These are phyloP conservation scores for Pilatotrama ljubarskyi DNA, from an alignment of 768 basidiomycete genomes.

Conservation along the genomic window DNA sequence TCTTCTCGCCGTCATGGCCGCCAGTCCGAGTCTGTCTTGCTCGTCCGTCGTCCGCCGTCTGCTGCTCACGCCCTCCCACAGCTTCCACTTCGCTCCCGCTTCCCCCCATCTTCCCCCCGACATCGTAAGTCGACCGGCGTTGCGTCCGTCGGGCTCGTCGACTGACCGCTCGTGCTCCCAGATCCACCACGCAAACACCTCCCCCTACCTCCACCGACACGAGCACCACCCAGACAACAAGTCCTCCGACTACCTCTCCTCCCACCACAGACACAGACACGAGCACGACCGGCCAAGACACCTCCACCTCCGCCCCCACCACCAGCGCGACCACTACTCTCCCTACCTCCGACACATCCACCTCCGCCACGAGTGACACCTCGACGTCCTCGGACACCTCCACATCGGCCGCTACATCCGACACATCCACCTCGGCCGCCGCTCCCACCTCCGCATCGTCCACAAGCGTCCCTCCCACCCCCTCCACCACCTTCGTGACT, in stretches of 20 bases:
- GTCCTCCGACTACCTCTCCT: background rate
- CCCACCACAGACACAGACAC: background rate
- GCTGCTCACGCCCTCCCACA: background rate
- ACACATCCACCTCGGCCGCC: background rate
- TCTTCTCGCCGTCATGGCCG: background rate
- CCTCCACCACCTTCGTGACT: background rate
- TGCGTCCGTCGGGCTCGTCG: background rate
- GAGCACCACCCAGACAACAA: background rate
- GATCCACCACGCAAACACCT: background rate
- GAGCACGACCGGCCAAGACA: background rate
- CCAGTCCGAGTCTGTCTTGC: background rate
- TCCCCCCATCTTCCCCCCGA: background rate
- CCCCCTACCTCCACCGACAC: background rate
- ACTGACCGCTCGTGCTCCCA: background rate
- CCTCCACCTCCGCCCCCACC: background rate
- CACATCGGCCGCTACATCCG: background rate
- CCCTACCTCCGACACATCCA: background rate
- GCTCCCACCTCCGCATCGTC: background rate
- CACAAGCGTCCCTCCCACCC: background rate
- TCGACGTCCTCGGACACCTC: background rate
- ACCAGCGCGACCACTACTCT: background rate
- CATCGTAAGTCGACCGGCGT: background rate
- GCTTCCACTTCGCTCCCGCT: background rate
- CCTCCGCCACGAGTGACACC: background rate
- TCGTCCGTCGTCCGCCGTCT: background rate